Evolutionary conservation across 306 rosid genomes (phyloP), one percentile per base, ranked within the genome.

Genomic region (Trifolium dubium): DNA sequence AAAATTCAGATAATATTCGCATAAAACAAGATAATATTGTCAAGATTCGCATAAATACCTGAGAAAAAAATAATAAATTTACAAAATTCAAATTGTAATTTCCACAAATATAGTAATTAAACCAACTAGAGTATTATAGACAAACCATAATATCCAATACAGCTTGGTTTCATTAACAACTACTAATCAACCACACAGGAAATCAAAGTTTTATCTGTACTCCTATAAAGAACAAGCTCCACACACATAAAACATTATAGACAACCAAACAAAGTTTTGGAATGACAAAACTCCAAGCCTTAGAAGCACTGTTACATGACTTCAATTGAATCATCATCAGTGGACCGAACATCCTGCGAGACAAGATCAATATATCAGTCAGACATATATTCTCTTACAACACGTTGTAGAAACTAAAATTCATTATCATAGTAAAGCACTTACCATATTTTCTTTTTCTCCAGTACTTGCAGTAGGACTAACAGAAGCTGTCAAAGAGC

Each of bases 391-490:
- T 10, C 37, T 37, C 23, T 18, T 32, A n/a, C 23, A 62, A n/a
- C 54, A 29, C 55, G 15, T 50, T 58, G 9, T 13, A 37, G 17
- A 60, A 39, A 3, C n/a, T 49, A n/a, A 35, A 74, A 23, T 23
- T 39, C 19, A 66, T 18, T 30, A 15, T 44, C 32, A 15, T 43
- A 14, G 7, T 7, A 32, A 59, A 47, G 18, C 35, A 59, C 72
- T 77, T 81, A 87, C 97, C 97, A 84, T 75, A 64, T 91, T 91
- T 82, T 91, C 94, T 88, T 91, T 91, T 86, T 76, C 82, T 74
- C 78, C 86, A 40, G 85, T 65, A 37, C 13, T 71, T 74, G 84
- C 29, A 64, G 86, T n/a, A 60, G 89, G 75, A 64, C 80, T 77
- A 53, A 37, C 66, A 4, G 77, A 66, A 77, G 73, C 92, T 87